Percentiles rank a stretch among this genome's conserved stretches.
Conservation (phyloP, 2,329 filamentous ascomycete genomes). For the Hypoxylon sp. region DNA sequence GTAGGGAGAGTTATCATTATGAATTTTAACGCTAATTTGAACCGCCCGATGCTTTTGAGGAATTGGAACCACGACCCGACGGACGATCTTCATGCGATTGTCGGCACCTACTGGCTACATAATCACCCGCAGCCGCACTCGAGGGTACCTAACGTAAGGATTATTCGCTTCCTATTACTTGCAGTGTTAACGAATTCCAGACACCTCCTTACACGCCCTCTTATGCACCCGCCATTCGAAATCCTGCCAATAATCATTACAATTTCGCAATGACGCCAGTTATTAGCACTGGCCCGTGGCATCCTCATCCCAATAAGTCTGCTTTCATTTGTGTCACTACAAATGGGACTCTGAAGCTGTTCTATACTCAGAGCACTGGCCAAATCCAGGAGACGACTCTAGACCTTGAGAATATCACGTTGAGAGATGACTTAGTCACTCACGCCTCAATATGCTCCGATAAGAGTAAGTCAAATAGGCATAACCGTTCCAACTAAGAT, state of each 20-base stretch:
- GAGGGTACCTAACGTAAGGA: conserved; percentile 48
- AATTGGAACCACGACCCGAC: conserved; percentile 74
- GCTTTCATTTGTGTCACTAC: conserved; percentile 82
- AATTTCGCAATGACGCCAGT: conserved; percentile 75
- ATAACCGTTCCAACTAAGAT: not conserved
- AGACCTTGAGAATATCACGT: conserved; percentile 79
- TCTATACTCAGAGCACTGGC: conserved; percentile 80
- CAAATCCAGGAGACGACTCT: conserved; percentile 77
- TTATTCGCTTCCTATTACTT: not conserved
- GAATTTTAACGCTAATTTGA: conserved; percentile 77
- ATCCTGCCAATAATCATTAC: conserved; percentile 67
- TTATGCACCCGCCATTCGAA: conserved; percentile 74
- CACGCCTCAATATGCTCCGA: conserved; percentile 82
- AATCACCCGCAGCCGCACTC: conserved; percentile 60
- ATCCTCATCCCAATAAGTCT: conserved; percentile 77
- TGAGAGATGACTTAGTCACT: conserved; percentile 80
- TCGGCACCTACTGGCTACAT: conserved; percentile 89
- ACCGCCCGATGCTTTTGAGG: conserved; percentile 73
- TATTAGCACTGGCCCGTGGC: conserved; percentile 76
- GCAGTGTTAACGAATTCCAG: conserved; percentile 46
- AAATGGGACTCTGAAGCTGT: conserved; percentile 77
- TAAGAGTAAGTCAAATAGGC: conserved; percentile 67
- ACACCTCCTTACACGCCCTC: conserved; percentile 52
- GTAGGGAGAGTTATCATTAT: conserved; percentile 82
- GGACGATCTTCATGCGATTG: conserved; percentile 80